Evolutionary conservation across 2,329 filamentous ascomycete genomes (phyloP).

Genomic region (Fusarium udum): DNA sequence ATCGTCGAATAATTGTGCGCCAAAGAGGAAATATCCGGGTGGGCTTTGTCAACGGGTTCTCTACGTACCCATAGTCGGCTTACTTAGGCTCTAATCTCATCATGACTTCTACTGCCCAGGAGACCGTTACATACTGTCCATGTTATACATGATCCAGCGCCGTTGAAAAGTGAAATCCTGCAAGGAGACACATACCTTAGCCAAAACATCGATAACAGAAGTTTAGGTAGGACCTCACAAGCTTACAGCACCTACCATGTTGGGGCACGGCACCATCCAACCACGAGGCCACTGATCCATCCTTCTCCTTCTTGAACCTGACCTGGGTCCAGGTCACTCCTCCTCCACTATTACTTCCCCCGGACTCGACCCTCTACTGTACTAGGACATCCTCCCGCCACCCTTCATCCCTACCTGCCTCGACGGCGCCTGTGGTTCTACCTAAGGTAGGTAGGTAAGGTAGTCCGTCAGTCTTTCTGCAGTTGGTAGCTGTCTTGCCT

Average conservation of each 20-base stretch:
- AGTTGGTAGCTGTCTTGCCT: constrained; percentile 1
- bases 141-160: constrained; percentile 4
- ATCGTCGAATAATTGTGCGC: neutral
- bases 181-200: neutral
- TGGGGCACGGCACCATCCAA: constrained; percentile 33
- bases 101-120: constrained; percentile 18
- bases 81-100: constrained; percentile 1
- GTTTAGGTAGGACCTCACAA: neutral
- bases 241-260: constrained; percentile 31
- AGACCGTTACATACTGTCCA: neutral
- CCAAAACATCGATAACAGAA: neutral
- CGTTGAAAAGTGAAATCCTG: constrained; percentile 13
- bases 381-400: constrained; percentile 34
- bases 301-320: constrained; percentile 6
- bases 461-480: neutral
- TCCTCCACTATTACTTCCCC: constrained; percentile 34
- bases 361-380: constrained; percentile 27
- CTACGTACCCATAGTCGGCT: neutral
- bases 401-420: constrained; percentile 29
- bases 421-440: neutral
- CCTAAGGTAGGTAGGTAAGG: neutral
- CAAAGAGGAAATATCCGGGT: constrained; percentile 7
- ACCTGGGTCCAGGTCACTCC: neutral
- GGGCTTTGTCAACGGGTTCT: neutral
- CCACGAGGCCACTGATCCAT: constrained; percentile 24